Conservation (phyloP, 2,329 filamentous ascomycete species). For the Lomentospora prolificans region DNA sequence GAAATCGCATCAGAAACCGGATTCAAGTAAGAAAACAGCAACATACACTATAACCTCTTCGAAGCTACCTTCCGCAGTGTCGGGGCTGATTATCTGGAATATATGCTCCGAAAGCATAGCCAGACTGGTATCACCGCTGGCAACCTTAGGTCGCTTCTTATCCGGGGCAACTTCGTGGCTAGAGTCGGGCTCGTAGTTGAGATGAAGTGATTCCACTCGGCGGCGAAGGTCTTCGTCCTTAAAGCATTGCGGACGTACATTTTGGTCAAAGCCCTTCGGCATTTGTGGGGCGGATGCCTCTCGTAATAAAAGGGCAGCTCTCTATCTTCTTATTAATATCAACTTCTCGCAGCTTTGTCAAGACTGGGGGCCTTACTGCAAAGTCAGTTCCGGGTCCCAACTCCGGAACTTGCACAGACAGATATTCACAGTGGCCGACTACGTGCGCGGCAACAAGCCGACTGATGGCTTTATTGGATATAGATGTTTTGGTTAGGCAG, state of each 20-base stretch:
- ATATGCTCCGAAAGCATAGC: constrained; percentile 16
- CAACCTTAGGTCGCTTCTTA: constrained; percentile 22
- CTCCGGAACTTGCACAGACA: constrained; percentile 23
- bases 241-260: constrained; percentile 9
- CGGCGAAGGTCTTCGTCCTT: constrained; percentile 18
- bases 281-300: constrained; percentile 15
- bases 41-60: constrained; percentile 38
- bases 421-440: constrained; percentile 23
- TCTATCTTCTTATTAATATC: constrained; percentile 14
- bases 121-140: constrained; percentile 7
- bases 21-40: neutral
- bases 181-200: constrained; percentile 18
- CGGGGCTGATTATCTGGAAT: constrained; percentile 17
- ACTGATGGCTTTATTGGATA: constrained; percentile 23
- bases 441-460: constrained; percentile 33
- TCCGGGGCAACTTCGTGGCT: constrained; percentile 10
- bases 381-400: constrained; percentile 24
- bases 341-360: neutral
- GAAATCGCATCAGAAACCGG: neutral
- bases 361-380: constrained; percentile 22
- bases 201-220: constrained; percentile 18
- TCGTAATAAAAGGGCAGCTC: constrained; percentile 20
- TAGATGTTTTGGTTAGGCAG: constrained; percentile 25
- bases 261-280: constrained; percentile 9
- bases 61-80: constrained; percentile 19